A percentile compares a stretch with the other conserved stretches of the same genome.
These are phyloP conservation scores for Diaporthe vexans DNA, from an alignment of 2,329 filamentous ascomycete genomes.

Conservation along the genomic window DNA sequence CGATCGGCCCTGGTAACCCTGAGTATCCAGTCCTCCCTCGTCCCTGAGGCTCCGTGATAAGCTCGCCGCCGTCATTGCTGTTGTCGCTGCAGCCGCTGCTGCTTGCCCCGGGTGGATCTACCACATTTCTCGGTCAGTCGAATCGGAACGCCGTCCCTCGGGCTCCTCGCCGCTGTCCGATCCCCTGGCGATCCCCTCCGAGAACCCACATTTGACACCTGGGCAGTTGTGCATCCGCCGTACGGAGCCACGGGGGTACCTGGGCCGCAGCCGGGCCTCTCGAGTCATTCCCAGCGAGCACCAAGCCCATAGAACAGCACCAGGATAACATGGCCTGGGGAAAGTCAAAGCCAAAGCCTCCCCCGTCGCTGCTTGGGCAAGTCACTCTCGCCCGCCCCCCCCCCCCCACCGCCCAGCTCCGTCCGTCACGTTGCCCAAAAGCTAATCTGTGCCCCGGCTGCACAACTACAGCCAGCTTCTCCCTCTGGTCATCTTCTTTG, in stretches of 20 bases:
- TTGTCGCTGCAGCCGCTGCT: conserved; percentile 5
- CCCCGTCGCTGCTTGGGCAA: conserved; percentile 39
- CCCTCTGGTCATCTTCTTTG: conserved; percentile 75
- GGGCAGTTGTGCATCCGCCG: background rate
- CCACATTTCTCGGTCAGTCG: background rate
- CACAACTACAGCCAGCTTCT: conserved; percentile 66
- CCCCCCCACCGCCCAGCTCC: background rate
- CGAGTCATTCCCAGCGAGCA: conserved; percentile 18
- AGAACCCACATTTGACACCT: conserved; percentile 30
- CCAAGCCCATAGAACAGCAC: background rate
- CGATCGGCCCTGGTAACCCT: background rate
- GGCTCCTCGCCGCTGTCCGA: conserved; percentile 19
- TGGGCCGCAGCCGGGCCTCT: conserved; percentile 17
- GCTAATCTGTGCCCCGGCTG: conserved; percentile 4
- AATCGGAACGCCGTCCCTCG: conserved; percentile 8
- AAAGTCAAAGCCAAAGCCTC: conserved; percentile 30
- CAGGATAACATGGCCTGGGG: conserved; percentile 40
- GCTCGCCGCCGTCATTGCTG: background rate
- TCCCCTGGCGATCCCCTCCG: conserved; percentile 30
- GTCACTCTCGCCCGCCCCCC: background rate
- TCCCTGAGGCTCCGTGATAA: background rate
- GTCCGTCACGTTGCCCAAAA: background rate
- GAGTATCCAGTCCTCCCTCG: background rate
- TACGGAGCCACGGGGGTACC: conserved; percentile 15
- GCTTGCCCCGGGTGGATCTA: conserved; percentile 10